These are phyloP conservation scores for Diplodia scrobiculata DNA, from an alignment of 2,329 filamentous ascomycete genomes.

Conservation along the genomic window DNA sequence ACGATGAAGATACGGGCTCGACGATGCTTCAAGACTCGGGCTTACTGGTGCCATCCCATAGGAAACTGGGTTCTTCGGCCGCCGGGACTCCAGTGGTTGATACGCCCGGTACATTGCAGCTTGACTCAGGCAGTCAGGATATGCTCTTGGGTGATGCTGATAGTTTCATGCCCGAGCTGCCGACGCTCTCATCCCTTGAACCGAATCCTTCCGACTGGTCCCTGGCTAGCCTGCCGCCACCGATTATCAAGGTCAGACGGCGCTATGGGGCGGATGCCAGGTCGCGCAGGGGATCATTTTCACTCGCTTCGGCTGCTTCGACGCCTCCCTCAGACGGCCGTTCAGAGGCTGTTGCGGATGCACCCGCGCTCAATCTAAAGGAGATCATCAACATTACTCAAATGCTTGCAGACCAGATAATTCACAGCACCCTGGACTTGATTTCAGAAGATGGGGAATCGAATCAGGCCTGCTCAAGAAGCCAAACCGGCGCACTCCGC, in stretches of 20 bases:
- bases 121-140: constrained; percentile 9
- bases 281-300: constrained; percentile 20
- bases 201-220: constrained; percentile 45
- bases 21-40: neutral
- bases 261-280: neutral
- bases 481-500: neutral
- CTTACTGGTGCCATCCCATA: neutral
- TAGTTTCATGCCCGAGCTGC: neutral
- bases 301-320: constrained; percentile 25
- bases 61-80: constrained; percentile 11
- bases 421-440: constrained; percentile 25
- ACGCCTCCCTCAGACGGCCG: constrained; percentile 25
- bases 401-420: constrained; percentile 25
- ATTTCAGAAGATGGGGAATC: neutral
- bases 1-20: neutral
- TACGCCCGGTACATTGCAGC: constrained; percentile 14
- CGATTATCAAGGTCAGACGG: constrained; percentile 28
- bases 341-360: neutral
- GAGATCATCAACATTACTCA: constrained; percentile 30
- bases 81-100: constrained; percentile 11
- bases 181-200: constrained; percentile 36
- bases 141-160: constrained; percentile 5
- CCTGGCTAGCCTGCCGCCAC: constrained; percentile 38
- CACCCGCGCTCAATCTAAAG: constrained; percentile 12
- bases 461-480: neutral